Evolutionary conservation across 2,329 filamentous ascomycete species (phyloP).

Genomic region (Exophiala alcalophila): DNA sequence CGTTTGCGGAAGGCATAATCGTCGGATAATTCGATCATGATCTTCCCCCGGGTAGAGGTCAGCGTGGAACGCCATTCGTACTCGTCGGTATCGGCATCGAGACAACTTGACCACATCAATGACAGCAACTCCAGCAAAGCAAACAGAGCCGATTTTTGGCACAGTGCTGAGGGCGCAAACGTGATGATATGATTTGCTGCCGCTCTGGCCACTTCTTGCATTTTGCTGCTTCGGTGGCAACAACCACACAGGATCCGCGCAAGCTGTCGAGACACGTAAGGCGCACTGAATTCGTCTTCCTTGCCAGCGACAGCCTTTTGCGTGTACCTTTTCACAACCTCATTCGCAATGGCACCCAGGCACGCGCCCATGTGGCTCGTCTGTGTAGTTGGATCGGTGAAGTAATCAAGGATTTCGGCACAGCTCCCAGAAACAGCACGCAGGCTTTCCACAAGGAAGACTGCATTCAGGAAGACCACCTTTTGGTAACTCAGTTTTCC

Average conservation of each 20-base stretch:
- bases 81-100: conserved; percentile 90
- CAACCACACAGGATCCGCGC: conserved; percentile 78
- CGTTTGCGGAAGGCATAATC: conserved; percentile 77
- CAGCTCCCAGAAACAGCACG: conserved; percentile 85
- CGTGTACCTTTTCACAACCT: conserved; percentile 76
- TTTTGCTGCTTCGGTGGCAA: conserved; percentile 88
- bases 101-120: conserved; percentile 90
- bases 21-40: conserved; percentile 88
- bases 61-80: conserved; percentile 85
- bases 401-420: conserved; percentile 85
- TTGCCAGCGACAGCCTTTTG: conserved; percentile 68
- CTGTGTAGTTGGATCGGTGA: conserved; percentile 81
- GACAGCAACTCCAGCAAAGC: conserved; percentile 87
- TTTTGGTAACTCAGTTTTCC: conserved; percentile 82
- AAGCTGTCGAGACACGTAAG: conserved; percentile 84
- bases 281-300: conserved; percentile 78
- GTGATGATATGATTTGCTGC: conserved; percentile 84
- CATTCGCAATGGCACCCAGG: conserved; percentile 61
- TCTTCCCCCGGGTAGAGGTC: conserved; percentile 70
- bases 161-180: conserved; percentile 83
- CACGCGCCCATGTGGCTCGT: conserved; percentile 60
- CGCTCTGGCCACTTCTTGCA: conserved; percentile 79
- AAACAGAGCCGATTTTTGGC: conserved; percentile 85
- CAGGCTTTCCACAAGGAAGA: conserved; percentile 83
- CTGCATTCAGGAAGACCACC: conserved; percentile 85